Conservation (phyloP, 2,329 filamentous ascomycete genomes). For the Hypoxylon sp. region DNA sequence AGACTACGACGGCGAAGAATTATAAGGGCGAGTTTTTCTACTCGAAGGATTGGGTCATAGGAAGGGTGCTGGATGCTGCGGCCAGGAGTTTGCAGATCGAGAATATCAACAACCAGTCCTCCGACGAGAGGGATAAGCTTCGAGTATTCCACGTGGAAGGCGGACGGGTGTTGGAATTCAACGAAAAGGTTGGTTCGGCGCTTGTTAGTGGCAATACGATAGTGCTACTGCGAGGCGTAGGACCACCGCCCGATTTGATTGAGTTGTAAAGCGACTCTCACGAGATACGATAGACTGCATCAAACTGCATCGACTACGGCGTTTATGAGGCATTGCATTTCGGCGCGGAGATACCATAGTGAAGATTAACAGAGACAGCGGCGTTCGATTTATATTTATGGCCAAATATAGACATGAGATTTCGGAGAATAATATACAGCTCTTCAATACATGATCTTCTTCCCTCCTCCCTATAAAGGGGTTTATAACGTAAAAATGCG, state of each 20-base stretch:
- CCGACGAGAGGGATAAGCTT: conserved; percentile 82
- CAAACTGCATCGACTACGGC: conserved; percentile 41
- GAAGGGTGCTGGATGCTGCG: conserved; percentile 83
- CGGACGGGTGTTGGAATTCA: conserved; percentile 87
- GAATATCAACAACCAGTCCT: conserved; percentile 85
- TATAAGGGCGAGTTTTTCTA: conserved; percentile 88
- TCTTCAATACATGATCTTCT: conserved; percentile 3
- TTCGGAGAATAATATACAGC: conserved; percentile 18
- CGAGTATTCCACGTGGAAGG: conserved; percentile 95
- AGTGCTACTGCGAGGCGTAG: conserved; percentile 87
- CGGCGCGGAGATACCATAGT: conserved; percentile 35
- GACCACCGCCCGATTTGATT: conserved; percentile 81
- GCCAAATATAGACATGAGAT: conserved; percentile 19
- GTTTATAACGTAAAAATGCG: conserved; percentile 19
- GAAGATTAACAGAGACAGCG: conserved; percentile 11
- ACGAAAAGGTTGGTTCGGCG: conserved; percentile 82
- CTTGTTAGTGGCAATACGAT: conserved; percentile 90
- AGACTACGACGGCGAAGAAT: conserved; percentile 85
- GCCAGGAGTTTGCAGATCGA: conserved; percentile 83
- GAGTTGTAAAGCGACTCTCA: conserved; percentile 59
- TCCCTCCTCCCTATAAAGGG: not conserved
- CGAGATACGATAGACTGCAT: conserved; percentile 40
- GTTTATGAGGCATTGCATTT: conserved; percentile 47
- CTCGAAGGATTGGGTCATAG: conserved; percentile 89
- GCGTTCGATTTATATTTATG: conserved; percentile 24